Percentiles rank a stretch among this genome's conserved stretches.
These are phyloP conservation scores for Cryptococcus sp. DNA, from an alignment of 1,284 basidiomycete species.

Conservation along the genomic window DNA sequence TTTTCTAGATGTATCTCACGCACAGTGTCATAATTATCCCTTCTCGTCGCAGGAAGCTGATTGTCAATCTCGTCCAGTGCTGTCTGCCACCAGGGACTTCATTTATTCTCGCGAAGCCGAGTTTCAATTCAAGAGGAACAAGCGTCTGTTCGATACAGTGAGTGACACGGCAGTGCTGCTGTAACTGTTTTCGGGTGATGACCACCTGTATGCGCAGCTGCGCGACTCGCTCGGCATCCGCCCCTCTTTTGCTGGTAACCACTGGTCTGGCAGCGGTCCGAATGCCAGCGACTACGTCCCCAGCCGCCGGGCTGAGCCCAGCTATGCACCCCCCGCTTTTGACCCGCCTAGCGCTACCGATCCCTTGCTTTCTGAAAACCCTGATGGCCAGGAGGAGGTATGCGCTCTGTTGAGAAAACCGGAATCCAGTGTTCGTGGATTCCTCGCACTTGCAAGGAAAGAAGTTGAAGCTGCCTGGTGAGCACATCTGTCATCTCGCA, in stretches of 20 bases:
- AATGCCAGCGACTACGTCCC: slow-evolving; percentile 13
- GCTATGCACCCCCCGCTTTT: not conserved
- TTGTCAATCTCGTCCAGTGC: slow-evolving; percentile 21
- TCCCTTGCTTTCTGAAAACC: not conserved
- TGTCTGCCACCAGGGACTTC: slow-evolving; percentile 33
- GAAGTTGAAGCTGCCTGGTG: slow-evolving; percentile 36
- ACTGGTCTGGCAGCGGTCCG: slow-evolving; percentile 33
- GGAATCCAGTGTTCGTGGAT: slow-evolving; percentile 31
- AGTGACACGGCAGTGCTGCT: not conserved
- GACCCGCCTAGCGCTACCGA: too few relatives aligned
- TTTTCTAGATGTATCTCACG: slow-evolving; percentile 31
- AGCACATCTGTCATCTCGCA: not conserved
- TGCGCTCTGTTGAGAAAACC: slow-evolving; percentile 34
- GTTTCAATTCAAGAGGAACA: slow-evolving; percentile 21
- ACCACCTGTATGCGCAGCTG: slow-evolving; percentile 16
- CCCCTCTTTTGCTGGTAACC: slow-evolving; percentile 18
- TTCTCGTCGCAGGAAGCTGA: too few relatives aligned
- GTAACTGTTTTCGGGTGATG: not conserved
- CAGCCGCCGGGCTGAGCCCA: not conserved
- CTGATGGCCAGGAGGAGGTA: slow-evolving; percentile 17
- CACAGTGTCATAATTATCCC: not conserved
- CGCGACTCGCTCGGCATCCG: slow-evolving; percentile 29
- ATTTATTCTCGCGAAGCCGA: slow-evolving; percentile 27
- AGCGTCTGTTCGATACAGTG: slow-evolving; percentile 26
- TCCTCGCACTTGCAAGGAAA: slow-evolving; percentile 35